A percentile compares a stretch with the other conserved stretches of the same genome.
Evolutionary conservation across 768 basidiomycete genomes (phyloP).

Genomic region (Collybia nuda): DNA sequence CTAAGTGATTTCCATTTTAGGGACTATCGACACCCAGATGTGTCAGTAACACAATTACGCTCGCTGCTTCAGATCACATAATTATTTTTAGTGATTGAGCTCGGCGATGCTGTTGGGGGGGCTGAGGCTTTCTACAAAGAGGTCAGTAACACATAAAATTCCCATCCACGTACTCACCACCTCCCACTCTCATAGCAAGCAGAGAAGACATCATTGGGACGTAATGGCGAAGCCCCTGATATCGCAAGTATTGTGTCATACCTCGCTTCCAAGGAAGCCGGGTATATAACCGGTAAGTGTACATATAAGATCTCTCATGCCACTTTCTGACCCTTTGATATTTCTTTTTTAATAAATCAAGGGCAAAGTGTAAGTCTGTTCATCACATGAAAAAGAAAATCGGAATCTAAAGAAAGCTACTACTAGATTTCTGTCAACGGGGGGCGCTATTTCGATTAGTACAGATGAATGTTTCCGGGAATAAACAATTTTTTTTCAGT

Average conservation of each 20-base stretch:
- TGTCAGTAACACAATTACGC: constrained; percentile 2
- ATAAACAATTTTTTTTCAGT: neutral
- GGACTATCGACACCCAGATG: constrained; percentile 15
- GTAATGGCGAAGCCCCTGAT: constrained; percentile 25
- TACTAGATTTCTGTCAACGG: constrained; percentile 4
- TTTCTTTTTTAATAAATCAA: neutral
- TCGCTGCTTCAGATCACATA: neutral
- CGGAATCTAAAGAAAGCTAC: neutral
- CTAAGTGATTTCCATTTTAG: constrained; percentile 2
- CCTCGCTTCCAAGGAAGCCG: constrained; percentile 31
- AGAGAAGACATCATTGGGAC: constrained; percentile 6
- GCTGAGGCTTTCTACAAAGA: constrained; percentile 3
- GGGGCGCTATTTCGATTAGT: neutral
- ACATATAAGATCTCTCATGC: neutral
- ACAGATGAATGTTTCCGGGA: neutral
- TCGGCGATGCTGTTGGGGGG: neutral
- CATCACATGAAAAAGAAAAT: neutral
- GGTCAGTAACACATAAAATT: neutral
- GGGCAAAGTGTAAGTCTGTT: constrained; percentile 19
- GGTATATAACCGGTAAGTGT: constrained; percentile 31
- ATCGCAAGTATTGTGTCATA: constrained; percentile 36
- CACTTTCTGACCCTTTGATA: neutral
- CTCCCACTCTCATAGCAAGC: neutral
- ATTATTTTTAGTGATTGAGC: constrained; percentile 5
- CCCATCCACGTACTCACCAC: neutral